Evolutionary conservation across 768 basidiomycete species (phyloP).

Genomic region (Psilocybe sp.): DNA sequence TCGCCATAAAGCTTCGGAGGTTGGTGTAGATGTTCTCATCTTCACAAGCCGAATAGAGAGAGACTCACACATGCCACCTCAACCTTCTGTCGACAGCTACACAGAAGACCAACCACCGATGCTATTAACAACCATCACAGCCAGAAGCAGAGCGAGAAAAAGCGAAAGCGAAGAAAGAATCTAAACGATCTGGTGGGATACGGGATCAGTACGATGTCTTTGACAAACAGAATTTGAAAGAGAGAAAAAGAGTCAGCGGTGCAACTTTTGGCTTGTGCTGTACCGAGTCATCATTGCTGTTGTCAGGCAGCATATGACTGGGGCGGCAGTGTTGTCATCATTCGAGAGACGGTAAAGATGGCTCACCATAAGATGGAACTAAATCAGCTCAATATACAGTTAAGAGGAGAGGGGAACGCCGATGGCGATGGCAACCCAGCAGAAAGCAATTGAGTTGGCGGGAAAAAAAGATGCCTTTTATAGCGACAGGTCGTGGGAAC

Average conservation of each 20-base stretch:
- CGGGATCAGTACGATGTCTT: constrained; percentile 1
- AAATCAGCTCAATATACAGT: too few species aligned
- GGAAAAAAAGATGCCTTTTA: too few species aligned
- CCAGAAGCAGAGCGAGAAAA: background rate
- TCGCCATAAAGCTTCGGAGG: constrained; percentile 40
- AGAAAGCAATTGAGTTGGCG: too few species aligned
- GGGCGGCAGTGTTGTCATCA: constrained; percentile 77
- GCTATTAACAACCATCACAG: background rate
- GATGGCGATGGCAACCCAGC: too few species aligned
- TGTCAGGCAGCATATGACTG: constrained; percentile 55
- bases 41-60: constrained; percentile 15
- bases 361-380: constrained; percentile 15
- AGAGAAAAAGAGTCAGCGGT: constrained; percentile 46
- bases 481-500: too few species aligned
- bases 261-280: constrained; percentile 73
- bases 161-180: background rate
- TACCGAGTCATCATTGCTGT: constrained; percentile 59
- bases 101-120: background rate
- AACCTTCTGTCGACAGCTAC: background rate
- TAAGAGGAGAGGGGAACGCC: too few species aligned
- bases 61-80: constrained; percentile 13
- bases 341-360: constrained; percentile 3
- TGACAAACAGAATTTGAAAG: constrained; percentile 2
- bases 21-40: constrained; percentile 48
- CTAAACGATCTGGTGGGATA: background rate